These are phyloP conservation scores for Lactuca sativa DNA, from an alignment of 129 eudicot species.

Conservation along the genomic window DNA sequence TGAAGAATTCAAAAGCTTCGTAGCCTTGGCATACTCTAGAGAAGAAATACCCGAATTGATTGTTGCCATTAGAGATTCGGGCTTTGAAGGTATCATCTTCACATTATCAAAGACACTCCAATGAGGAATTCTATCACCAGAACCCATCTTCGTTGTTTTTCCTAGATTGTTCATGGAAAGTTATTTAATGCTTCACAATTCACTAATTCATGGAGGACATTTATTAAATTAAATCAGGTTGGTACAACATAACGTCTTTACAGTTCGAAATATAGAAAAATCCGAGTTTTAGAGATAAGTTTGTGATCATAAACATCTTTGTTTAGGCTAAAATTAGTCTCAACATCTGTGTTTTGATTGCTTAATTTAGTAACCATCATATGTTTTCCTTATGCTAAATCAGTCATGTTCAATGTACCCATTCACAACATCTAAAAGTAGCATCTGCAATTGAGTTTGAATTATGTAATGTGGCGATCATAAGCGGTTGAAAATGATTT, in stretches of 20 bases:
- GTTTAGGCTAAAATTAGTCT: background rate
- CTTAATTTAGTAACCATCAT: background rate
- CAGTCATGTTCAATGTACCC: conserved; percentile 11
- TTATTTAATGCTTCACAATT: conserved; percentile 11
- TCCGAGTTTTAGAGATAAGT: too few species aligned
- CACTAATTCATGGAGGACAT: background rate
- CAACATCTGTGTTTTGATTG: background rate
- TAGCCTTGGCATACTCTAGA: conserved; percentile 62
- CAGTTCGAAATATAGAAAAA: too few species aligned
- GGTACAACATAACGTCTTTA: background rate
- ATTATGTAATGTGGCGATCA: conserved; percentile 12
- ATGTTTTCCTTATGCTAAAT: background rate
- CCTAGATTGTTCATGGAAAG: conserved; percentile 19
- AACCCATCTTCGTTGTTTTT: conserved; percentile 42
- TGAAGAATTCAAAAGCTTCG: conserved; percentile 35
- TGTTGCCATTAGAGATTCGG: conserved; percentile 77
- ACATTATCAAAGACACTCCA: conserved; percentile 71
- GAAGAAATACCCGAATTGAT: conserved; percentile 72
- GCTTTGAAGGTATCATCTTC: conserved; percentile 41
- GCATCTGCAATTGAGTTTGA: background rate
- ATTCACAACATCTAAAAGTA: conserved; percentile 4
- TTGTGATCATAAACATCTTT: background rate
- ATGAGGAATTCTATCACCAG: conserved; percentile 29
- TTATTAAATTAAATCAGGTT: background rate
- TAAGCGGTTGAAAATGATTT: conserved; percentile 4